Evolutionary conservation across 192 early-diverging fungal species (phyloP), one percentile per base, ranked within the genome.

Genomic region (Rhizophagus clarus): DNA sequence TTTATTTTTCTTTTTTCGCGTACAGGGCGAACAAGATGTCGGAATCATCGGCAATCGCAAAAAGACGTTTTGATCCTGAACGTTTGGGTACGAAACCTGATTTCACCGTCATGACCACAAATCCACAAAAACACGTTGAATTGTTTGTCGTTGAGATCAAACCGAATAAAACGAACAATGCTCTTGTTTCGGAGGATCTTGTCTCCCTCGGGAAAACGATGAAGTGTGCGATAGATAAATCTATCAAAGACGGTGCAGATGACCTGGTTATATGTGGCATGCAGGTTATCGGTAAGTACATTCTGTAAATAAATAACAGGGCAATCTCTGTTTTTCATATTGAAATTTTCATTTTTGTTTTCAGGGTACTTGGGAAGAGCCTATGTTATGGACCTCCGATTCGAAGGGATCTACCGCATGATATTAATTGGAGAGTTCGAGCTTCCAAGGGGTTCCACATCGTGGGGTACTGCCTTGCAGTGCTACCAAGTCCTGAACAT

Each of bases 401-500:
- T 34, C 37, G 70, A 80, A 45, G 63, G 76, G 34, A 63, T 77
- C 20, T 77, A 77, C 47, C 76, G 63, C 17, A 67, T 77, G 76
- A 67, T 77, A 68, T 31, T 77, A 49, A 64, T 77, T 67, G 62
- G 76, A 28, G 76, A 77, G 40, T 77, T 77, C 29, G 67, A 62
- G 34, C 76, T 77, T 49, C 68, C 78, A 79, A 31, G 29, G 29
- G 40, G 70, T 37, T 66, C 24, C 47, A 69, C 67, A 37, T 79
- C 68, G 26, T 79, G 78, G 78, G 68, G 78, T 47, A 79, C 78
- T 34, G 49, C 72, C 49, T 72, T 79, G 29, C 20, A 62, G n/a
- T 79, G 78, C 45, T 79, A 79, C n/a, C 78, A 71, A 28, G 28
- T 79, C 47, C 37, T 79, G 68, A 79, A 72, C 42, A 79, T 34